phyloP scores from a whole-genome alignment of 2,329 filamentous ascomycete genomes.

The Penicillium sp. region DNA sequence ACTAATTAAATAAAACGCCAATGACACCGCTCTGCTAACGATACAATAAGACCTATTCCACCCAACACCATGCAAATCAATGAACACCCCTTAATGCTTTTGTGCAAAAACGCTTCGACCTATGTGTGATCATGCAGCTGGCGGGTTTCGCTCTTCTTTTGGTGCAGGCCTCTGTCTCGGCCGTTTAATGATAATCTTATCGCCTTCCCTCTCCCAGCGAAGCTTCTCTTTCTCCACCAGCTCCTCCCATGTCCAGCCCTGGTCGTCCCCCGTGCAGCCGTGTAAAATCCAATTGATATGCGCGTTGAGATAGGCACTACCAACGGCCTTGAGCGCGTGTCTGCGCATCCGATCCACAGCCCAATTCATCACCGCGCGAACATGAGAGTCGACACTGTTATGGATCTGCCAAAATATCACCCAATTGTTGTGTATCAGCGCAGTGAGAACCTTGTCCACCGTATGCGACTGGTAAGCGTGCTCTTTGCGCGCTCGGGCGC shows the following conservation, averaged over 20 bases:
- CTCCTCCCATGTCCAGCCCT: slow-evolving; percentile 65
- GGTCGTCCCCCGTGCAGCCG: slow-evolving; percentile 44
- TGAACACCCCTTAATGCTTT: slow-evolving; percentile 15
- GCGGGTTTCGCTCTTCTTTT: slow-evolving; percentile 17
- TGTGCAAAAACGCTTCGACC: slow-evolving; percentile 5
- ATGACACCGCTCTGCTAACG: slow-evolving; percentile 11
- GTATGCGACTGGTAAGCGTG: slow-evolving; percentile 67
- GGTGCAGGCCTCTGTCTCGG: slow-evolving; percentile 31
- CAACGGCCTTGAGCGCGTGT: slow-evolving; percentile 83
- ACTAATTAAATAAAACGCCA: slow-evolving; percentile 11
- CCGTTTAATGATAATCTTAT: slow-evolving; percentile 74
- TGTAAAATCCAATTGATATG: slow-evolving; percentile 71
- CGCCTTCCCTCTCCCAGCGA: slow-evolving; percentile 78
- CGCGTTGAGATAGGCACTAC: slow-evolving; percentile 74
- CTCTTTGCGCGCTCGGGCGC: slow-evolving; percentile 47
- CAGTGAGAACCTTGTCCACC: slow-evolving; percentile 67
- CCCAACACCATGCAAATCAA: slow-evolving; percentile 23
- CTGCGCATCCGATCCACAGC: slow-evolving; percentile 72
- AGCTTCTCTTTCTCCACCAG: slow-evolving; percentile 70
- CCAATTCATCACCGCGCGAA: slow-evolving; percentile 77
- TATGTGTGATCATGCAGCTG: not conserved
- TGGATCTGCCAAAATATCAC: slow-evolving; percentile 72
- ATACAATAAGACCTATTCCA: slow-evolving; percentile 10
- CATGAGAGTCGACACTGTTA: slow-evolving; percentile 75
- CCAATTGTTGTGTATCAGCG: slow-evolving; percentile 81